Evolutionary conservation across 176 grass and related monocot genomes (phyloP).

Genomic region (Canna indica): DNA sequence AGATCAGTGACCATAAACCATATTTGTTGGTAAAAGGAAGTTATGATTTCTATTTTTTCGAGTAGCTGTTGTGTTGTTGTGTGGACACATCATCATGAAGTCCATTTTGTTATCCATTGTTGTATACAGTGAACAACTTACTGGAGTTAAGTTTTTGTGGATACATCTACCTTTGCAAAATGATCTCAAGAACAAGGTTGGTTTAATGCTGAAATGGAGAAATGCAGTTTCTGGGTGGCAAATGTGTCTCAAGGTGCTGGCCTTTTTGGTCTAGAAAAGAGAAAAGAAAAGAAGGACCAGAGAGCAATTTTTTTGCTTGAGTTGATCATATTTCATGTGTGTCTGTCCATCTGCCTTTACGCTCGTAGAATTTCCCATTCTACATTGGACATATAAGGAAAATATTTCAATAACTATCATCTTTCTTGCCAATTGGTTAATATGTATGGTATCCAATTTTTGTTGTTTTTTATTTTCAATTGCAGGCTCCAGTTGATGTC

Average conservation of each 20-base stretch:
- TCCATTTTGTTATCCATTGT: no score
- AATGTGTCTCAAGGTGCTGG: not conserved
- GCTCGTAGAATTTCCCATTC: not conserved
- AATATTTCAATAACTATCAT: not conserved
- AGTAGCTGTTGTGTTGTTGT: not conserved
- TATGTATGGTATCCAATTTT: not conserved
- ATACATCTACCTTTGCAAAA: not conserved
- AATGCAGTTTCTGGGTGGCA: not conserved
- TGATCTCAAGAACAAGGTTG: not conserved
- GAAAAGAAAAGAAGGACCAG: not conserved
- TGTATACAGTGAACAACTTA: no score
- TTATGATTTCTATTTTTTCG: not conserved
- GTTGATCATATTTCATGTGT: not conserved
- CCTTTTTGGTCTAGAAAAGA: not conserved
- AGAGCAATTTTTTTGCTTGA: not conserved
- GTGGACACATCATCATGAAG: no score
- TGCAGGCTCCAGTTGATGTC: conserved; percentile 91
- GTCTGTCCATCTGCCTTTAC: not conserved
- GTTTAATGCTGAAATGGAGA: not conserved
- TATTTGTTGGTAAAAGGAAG: no score
- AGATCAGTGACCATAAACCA: no score
- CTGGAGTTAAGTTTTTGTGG: not conserved
- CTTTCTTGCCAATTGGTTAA: no score
- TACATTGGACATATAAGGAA: not conserved
- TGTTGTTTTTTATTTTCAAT: conserved; percentile 10